Percentiles rank a stretch among this genome's conserved stretches.
Conservation (phyloP, 163 green algal genomes). For the Prototheca wickerhamii region DNA sequence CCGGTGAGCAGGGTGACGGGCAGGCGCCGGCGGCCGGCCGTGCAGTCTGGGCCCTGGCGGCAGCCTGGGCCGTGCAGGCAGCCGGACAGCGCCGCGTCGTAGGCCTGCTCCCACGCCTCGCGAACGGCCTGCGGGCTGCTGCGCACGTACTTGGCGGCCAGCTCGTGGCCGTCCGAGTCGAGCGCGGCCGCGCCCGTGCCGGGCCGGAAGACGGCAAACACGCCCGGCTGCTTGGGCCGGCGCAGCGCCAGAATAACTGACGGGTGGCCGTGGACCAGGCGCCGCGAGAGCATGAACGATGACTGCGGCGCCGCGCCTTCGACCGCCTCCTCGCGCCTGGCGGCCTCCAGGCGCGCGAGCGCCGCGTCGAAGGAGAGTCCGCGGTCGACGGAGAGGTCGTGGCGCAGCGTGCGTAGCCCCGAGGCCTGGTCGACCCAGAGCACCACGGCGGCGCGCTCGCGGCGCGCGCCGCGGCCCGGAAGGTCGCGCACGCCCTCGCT, state of each 20-base stretch:
- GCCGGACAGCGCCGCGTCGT: conserved; percentile 30
- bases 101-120: conserved; percentile 47
- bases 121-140: conserved; percentile 41
- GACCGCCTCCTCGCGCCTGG: conserved; percentile 11
- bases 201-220: no score
- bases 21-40: conserved; percentile 25
- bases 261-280: no score
- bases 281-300: conserved; percentile 52
- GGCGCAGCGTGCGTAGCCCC: conserved; percentile 42
- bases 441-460: conserved; percentile 22
- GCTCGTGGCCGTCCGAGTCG: conserved; percentile 70
- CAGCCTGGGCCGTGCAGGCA: conserved; percentile 74
- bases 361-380: conserved; percentile 63
- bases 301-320: conserved; percentile 27
- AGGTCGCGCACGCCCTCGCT: conserved; percentile 74
- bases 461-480: conserved; percentile 39
- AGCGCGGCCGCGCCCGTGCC: conserved; percentile 47
- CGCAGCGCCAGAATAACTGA: no score
- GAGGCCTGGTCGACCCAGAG: conserved; percentile 55
- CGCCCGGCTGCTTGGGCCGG: no score
- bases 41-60: conserved; percentile 34
- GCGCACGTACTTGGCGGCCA: conserved; percentile 55
- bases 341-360: conserved; percentile 35
- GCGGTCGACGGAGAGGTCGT: conserved; percentile 67
- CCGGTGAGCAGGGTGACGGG: conserved; percentile 62